phyloP scores from a whole-genome alignment of 306 rosid genomes.

The Rosa multiflora region DNA sequence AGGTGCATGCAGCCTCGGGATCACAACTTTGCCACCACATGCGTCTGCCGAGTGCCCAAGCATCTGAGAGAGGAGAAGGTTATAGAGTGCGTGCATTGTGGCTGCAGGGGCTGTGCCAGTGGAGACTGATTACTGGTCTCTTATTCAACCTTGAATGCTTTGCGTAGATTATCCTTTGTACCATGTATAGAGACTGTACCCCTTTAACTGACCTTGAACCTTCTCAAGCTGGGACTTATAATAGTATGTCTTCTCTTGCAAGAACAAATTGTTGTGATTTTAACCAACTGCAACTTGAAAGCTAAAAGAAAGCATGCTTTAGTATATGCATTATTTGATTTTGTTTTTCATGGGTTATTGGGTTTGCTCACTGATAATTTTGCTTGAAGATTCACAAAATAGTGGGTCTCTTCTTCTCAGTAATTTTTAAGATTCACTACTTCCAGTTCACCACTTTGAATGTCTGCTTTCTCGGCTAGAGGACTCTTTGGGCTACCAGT shows the following conservation, averaged over 20 bases:
- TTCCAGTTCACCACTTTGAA: background rate
- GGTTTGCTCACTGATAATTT: background rate
- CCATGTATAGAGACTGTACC: slow-evolving; percentile 1
- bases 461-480: background rate
- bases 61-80: slow-evolving; percentile 88
- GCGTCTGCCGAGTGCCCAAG: slow-evolving; percentile 88
- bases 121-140: slow-evolving; percentile 53
- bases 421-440: background rate
- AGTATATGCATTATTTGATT: background rate
- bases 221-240: background rate
- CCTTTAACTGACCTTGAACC: background rate
- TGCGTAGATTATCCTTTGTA: background rate
- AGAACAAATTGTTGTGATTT: slow-evolving; percentile 13
- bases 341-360: background rate
- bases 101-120: slow-evolving; percentile 91
- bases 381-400: background rate
- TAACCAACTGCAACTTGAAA: background rate
- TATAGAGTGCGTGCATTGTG: slow-evolving; percentile 86
- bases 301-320: background rate
- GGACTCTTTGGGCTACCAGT: background rate
- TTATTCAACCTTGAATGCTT: slow-evolving; percentile 6
- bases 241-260: background rate
- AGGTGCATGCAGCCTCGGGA: slow-evolving; percentile 92
- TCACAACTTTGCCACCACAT: slow-evolving; percentile 88
- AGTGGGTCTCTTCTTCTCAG: background rate